Evolutionary conservation across 768 basidiomycete genomes (phyloP), one percentile per base, ranked within the genome.

Genomic region (Boletus reticuloceps): DNA sequence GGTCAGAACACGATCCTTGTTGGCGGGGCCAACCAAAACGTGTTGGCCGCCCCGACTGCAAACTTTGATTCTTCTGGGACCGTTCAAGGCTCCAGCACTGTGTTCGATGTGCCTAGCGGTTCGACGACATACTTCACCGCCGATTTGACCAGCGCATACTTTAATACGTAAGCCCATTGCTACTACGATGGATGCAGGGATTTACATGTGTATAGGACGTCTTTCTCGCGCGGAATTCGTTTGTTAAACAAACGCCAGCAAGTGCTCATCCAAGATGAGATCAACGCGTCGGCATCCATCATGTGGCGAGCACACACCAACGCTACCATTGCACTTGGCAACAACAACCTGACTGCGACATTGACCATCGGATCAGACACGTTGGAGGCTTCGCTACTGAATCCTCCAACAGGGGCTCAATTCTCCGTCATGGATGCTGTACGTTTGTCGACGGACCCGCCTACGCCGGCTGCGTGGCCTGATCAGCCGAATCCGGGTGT

Each of bases 261-360:
- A 72, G 86, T 98, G 14, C 83, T 99, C 16, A 69, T 99, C 44
- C 96, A 96, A 70, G 96, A 98, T 73, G 97, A 99, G 66, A 86
- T 98, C 65, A 79, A 72, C 17, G 75, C 85, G 3, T 71, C 78
- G 34, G 75, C 70, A 7, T 62, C 77, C 20, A 69, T 97, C 44
- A 82, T 86, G 75, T 97, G 96, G 96, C 85, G 93, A 45, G 90
- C 91, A 80, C 94, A 98, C 72, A 98, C 96, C 53, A 98, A 98
- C 72, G 95, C 96, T 12, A 92, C 93, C 5, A 61, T 84, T 22
- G 69, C 78, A n/a, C 70, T 92, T 37, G 63, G 69, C 53, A 64
- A 73, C 50, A 72, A 69, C 50, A 85, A 86, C 32, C 82, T 80
- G 5, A 81, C 85, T 1, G 96, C 94, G 1, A 91, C 86, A 5